Evolutionary conservation across 2,329 filamentous ascomycete genomes (phyloP), one percentile per base, ranked within the genome.

Genomic region (Pezicula radicicola): DNA sequence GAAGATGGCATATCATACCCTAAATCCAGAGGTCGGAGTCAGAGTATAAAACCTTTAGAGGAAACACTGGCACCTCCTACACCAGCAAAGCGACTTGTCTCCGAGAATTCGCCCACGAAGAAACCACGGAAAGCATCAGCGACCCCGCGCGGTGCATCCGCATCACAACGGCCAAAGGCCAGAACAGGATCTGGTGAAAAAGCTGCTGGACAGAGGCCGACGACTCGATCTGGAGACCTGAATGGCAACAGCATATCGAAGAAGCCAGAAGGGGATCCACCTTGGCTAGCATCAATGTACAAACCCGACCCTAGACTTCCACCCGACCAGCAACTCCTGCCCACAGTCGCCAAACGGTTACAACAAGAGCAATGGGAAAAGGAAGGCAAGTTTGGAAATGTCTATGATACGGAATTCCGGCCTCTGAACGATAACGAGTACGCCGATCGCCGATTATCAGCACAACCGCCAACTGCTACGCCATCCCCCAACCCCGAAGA

Each of bases 341-440:
- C 94, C 1, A 97, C 94, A 0, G 91, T 97, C 56, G 94, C 94
- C 12, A 91, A 88, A 63, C 82, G 90, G 51, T 79, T 97, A 69
- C 89, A 94, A 68, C 93, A 97, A 72, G 91, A 97, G 69, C 89
- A 93, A 68, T 97, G 91, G 92, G 91, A 95, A 70, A 89, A 85
- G 61, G 90, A 97, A 69, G 92, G 92, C 57, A 91, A 89, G 58
- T 89, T 90, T 57, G 91, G 91, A 3, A 89, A 83, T 53, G 79
- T 87, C 25, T 97, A 96, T 67, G 92, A 96, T 71, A 89, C 84
- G 56, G 87, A 96, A 54, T 94, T 97, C 72, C 84, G 88, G 16
- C 87, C 92, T 6, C 74, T 97, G 56, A 94, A 89, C 36, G 81
- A 88, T 46, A 81, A 88, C 43, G 70, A 73, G 3, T 75, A 80